phyloP scores from a whole-genome alignment of 2,329 filamentous ascomycete genomes.

The Penicillium brevicompactum region DNA sequence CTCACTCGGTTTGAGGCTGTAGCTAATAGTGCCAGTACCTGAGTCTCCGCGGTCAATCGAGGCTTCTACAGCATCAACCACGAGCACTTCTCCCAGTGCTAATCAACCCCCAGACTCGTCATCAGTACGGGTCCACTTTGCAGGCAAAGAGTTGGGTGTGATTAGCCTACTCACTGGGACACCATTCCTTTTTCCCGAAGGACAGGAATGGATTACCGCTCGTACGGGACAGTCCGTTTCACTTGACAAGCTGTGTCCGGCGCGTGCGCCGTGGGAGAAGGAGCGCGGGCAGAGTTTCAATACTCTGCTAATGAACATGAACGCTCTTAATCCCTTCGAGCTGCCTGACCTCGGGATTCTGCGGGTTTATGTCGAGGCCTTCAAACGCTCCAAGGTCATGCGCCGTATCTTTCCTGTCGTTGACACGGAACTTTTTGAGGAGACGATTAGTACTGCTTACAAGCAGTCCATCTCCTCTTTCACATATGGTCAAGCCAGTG shows the following conservation, averaged over 20 bases:
- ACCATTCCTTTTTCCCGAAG: slow-evolving; percentile 52
- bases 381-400: slow-evolving; percentile 36
- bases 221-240: slow-evolving; percentile 45
- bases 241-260: slow-evolving; percentile 32
- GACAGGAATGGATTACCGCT: slow-evolving; percentile 52
- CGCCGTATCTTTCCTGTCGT: slow-evolving; percentile 53
- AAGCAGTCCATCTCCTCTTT: slow-evolving; percentile 16
- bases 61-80: slow-evolving; percentile 5
- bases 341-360: slow-evolving; percentile 41
- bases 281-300: slow-evolving; percentile 29
- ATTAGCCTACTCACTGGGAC: slow-evolving; percentile 53
- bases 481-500: slow-evolving; percentile 33
- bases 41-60: slow-evolving; percentile 8
- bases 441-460: slow-evolving; percentile 52
- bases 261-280: slow-evolving; percentile 39
- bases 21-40: slow-evolving; percentile 2
- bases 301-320: slow-evolving; percentile 21
- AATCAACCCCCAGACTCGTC: slow-evolving; percentile 24
- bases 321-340: slow-evolving; percentile 25
- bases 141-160: slow-evolving; percentile 50
- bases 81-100: slow-evolving; percentile 20
- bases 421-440: slow-evolving; percentile 50
- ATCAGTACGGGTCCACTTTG: slow-evolving; percentile 50
- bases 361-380: slow-evolving; percentile 37
- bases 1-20: not conserved